Evolutionary conservation across 495 filamentous ascomycete genomes (phyloP).

Genomic region (Aspergillus bertholletiae): DNA sequence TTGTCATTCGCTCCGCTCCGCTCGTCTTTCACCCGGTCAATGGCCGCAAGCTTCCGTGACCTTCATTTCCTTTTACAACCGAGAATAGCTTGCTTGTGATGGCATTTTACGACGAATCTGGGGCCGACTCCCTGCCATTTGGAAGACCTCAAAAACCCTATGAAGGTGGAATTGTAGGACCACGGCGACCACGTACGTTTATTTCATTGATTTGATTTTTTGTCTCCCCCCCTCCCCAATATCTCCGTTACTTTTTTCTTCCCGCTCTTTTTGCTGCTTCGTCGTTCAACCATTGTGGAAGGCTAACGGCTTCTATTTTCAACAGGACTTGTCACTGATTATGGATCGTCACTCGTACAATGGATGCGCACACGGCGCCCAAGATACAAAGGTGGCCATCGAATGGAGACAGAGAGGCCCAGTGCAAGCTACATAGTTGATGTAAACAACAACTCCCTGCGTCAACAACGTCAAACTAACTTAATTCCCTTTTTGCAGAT

Average conservation of each 20-base stretch:
- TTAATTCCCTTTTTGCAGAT: conserved; percentile 51
- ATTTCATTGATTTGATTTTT: not conserved
- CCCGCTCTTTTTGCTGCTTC: not conserved
- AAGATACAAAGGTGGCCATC: conserved; percentile 62
- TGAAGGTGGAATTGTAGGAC: conserved; percentile 35
- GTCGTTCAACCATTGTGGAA: not conserved
- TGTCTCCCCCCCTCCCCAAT: not conserved
- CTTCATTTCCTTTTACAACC: conserved; percentile 7
- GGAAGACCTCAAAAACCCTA: conserved; percentile 34
- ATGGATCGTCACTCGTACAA: conserved; percentile 86
- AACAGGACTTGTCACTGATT: conserved; percentile 78
- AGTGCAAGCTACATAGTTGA: conserved; percentile 85
- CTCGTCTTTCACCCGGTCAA: conserved; percentile 9
- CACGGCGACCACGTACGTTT: conserved; percentile 42
- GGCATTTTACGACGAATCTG: conserved; percentile 43
- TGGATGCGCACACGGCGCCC: conserved; percentile 88
- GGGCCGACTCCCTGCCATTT: conserved; percentile 29
- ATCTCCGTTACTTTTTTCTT: not conserved
- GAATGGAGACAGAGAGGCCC: conserved; percentile 75
- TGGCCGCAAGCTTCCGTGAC: not conserved
- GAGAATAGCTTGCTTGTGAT: conserved; percentile 20
- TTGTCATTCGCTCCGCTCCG: not conserved
- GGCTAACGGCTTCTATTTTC: not conserved
- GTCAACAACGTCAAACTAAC: not conserved
- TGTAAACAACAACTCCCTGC: conserved; percentile 48